Percentiles rank a stretch among this genome's conserved stretches.
phyloP scores from a whole-genome alignment of 1,284 basidiomycete genomes.

The Amylostereum areolatum region DNA sequence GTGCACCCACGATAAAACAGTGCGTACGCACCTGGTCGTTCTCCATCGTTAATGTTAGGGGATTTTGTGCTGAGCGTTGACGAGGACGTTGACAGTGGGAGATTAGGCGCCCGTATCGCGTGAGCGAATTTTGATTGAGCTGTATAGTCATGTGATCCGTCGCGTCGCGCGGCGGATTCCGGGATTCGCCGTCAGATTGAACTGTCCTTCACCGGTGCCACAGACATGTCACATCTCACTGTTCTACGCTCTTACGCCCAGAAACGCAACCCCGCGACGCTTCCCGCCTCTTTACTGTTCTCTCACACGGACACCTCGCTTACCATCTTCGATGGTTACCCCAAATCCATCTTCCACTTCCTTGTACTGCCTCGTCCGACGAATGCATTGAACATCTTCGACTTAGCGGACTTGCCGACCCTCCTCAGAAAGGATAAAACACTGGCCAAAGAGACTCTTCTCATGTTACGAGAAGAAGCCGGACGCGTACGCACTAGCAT shows the following conservation, averaged over 20 bases:
- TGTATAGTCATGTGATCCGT: too few relatives aligned
- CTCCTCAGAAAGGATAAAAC: slow-evolving; percentile 54
- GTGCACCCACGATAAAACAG: not conserved
- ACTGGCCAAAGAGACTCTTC: slow-evolving; percentile 49
- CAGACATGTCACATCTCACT: slow-evolving; percentile 25
- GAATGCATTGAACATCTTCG: slow-evolving; percentile 23
- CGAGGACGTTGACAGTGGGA: too few relatives aligned
- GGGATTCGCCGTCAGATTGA: too few relatives aligned
- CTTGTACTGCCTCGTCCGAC: slow-evolving; percentile 63
- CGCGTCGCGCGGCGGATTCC: too few relatives aligned
- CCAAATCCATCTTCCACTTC: slow-evolving; percentile 84
- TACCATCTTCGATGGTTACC: slow-evolving; percentile 81
- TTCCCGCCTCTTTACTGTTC: slow-evolving; percentile 62
- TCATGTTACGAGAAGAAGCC: slow-evolving; percentile 52
- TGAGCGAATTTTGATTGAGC: too few relatives aligned
- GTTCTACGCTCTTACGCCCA: slow-evolving; percentile 62
- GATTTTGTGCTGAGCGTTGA: not conserved
- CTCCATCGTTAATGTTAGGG: slow-evolving; percentile 50
- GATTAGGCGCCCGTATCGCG: too few relatives aligned
- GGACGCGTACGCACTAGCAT: slow-evolving; percentile 53
- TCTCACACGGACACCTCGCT: slow-evolving; percentile 54
- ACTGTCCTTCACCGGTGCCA: not conserved
- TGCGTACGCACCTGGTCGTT: slow-evolving; percentile 60
- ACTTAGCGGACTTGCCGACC: slow-evolving; percentile 52
- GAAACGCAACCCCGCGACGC: slow-evolving; percentile 36